These are phyloP conservation scores for Coniochaeta hoffmannii DNA, from an alignment of 2,329 filamentous ascomycete species.

Conservation along the genomic window DNA sequence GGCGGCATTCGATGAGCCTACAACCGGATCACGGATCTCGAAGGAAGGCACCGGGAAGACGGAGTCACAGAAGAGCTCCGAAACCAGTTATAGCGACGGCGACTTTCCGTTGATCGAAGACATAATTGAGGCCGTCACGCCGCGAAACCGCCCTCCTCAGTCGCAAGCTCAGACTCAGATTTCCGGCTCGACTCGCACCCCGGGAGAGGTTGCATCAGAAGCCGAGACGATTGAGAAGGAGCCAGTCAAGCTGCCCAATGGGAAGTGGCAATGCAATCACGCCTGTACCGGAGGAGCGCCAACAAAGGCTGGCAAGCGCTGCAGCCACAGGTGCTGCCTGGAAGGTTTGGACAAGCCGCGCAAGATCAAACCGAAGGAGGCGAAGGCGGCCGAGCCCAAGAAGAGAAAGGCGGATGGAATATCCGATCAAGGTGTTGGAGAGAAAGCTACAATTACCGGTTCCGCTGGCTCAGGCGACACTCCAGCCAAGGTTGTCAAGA, in stretches of 20 bases:
- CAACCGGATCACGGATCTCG: too few relatives aligned
- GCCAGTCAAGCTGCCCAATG: slow-evolving; percentile 54
- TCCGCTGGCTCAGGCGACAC: background rate
- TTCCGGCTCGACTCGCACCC: background rate
- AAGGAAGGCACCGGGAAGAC: slow-evolving; percentile 5
- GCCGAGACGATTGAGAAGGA: slow-evolving; percentile 14
- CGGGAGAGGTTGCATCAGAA: background rate
- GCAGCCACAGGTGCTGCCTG: slow-evolving; percentile 66
- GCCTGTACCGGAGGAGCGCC: slow-evolving; percentile 39
- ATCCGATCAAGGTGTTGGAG: background rate
- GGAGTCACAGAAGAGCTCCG: slow-evolving; percentile 5
- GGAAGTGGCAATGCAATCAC: slow-evolving; percentile 70
- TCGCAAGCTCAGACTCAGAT: background rate
- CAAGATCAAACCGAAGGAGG: slow-evolving; percentile 28
- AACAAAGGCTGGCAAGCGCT: slow-evolving; percentile 34
- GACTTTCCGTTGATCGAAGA: slow-evolving; percentile 47
- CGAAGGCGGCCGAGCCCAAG: slow-evolving; percentile 11
- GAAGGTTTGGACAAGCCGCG: slow-evolving; percentile 60
- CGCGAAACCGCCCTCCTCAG: background rate
- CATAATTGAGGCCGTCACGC: slow-evolving; percentile 22
- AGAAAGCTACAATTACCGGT: background rate
- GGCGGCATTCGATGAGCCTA: background rate
- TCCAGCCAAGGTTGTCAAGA: background rate
- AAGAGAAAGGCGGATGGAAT: slow-evolving; percentile 17
- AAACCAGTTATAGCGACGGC: slow-evolving; percentile 23